Evolutionary conservation across 129 eudicot species (phyloP).

Genomic region (Artemisia annua): DNA sequence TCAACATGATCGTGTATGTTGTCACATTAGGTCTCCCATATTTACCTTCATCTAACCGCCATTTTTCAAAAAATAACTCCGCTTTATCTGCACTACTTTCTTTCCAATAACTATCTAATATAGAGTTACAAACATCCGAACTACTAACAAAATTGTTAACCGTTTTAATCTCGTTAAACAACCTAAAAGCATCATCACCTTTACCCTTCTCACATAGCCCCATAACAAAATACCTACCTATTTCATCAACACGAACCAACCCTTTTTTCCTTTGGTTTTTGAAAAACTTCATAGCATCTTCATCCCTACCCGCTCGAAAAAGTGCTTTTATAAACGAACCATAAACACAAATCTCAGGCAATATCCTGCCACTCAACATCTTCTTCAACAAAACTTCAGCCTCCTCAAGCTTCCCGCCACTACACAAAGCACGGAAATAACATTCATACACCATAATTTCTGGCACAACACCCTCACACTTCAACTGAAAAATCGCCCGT

Average conservation of each 20-base stretch:
- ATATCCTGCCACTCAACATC: constrained; percentile 37
- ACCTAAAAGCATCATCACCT: constrained; percentile 36
- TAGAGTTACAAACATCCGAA: constrained; percentile 23
- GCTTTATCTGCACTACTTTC: constrained; percentile 27
- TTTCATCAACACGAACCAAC: constrained; percentile 43
- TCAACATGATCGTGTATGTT: constrained; percentile 33
- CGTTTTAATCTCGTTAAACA: constrained; percentile 34
- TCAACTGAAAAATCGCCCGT: constrained; percentile 48
- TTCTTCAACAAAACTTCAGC: constrained; percentile 49
- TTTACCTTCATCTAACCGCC: constrained; percentile 17
- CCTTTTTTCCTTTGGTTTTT: constrained; percentile 46
- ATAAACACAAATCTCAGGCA: constrained; percentile 50
- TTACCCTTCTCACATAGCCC: constrained; percentile 44
- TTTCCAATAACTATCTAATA: constrained; percentile 38
- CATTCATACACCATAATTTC: constrained; percentile 46
- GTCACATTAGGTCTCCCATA: constrained; percentile 19
- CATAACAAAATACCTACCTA: constrained; percentile 34
- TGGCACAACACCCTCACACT: constrained; percentile 43
- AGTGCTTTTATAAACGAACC: constrained; percentile 47
- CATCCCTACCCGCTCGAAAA: constrained; percentile 41
- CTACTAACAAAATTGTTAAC: constrained; percentile 20
- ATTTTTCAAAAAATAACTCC: constrained; percentile 32
- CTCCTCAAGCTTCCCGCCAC: constrained; percentile 36
- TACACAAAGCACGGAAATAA: constrained; percentile 46
- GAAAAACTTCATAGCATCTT: constrained; percentile 47